A percentile compares a stretch with the other conserved stretches of the same genome.
Conservation (phyloP, 495 filamentous ascomycete species). For the Lasiosphaeria hispida region DNA sequence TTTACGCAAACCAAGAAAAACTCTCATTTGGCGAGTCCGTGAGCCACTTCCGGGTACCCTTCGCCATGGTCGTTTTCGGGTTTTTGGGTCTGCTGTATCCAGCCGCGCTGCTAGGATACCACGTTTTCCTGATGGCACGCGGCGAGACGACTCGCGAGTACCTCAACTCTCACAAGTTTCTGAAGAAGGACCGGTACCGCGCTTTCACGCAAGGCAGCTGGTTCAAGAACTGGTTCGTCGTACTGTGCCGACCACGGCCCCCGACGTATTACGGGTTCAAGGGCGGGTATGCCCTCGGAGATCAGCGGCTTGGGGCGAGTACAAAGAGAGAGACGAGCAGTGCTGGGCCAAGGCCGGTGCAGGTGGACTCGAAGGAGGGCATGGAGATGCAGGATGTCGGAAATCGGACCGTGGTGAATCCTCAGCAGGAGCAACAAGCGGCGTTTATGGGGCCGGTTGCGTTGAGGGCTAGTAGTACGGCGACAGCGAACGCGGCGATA, state of each 20-base stretch:
- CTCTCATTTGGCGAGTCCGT: constrained; percentile 68
- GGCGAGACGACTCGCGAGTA: constrained; percentile 97
- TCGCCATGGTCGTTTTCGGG: constrained; percentile 85
- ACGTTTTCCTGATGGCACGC: constrained; percentile 81
- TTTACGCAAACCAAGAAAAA: constrained; percentile 59
- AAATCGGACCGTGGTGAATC: neutral
- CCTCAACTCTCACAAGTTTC: constrained; percentile 91
- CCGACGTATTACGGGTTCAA: constrained; percentile 93
- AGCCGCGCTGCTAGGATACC: constrained; percentile 78
- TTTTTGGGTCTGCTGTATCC: constrained; percentile 76
- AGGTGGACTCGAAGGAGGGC: constrained; percentile 29
- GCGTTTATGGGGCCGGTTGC: constrained; percentile 38
- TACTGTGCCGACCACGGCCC: constrained; percentile 77
- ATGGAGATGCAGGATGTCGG: constrained; percentile 48
- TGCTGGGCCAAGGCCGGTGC: neutral
- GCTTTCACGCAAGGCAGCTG: constrained; percentile 81
- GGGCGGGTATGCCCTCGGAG: constrained; percentile 68
- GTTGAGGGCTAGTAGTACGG: constrained; percentile 3
- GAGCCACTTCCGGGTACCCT: constrained; percentile 69
- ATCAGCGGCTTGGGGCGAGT: constrained; percentile 67
- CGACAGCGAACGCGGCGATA: no score
- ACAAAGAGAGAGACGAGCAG: neutral
- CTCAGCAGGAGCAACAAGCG: constrained; percentile 1
- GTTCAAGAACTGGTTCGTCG: constrained; percentile 75
- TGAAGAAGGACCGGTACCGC: constrained; percentile 84